A percentile compares a stretch with the other conserved stretches of the same genome.
phyloP scores from a whole-genome alignment of 176 grass and related monocot genomes.

The Cenchrus purpureus region DNA sequence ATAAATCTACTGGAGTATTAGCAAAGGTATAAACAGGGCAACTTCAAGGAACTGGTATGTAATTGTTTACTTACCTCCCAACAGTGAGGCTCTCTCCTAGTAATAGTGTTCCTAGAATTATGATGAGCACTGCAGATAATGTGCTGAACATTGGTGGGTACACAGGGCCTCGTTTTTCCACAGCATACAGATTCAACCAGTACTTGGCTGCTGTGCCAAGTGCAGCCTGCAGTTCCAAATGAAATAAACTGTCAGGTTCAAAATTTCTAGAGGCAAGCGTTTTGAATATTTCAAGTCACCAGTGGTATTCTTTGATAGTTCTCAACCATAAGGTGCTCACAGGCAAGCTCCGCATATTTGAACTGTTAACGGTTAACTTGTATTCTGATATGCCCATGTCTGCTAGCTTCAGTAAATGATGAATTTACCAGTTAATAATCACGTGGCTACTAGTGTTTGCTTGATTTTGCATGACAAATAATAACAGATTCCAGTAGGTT shows the following conservation, averaged over 20 bases:
- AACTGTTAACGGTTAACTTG: neutral
- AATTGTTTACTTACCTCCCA: constrained; percentile 18
- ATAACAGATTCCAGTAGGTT: neutral
- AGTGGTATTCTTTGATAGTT: neutral
- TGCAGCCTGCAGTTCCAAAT: neutral
- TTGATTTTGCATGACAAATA: neutral
- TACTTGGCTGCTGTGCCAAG: neutral
- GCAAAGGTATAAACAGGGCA: neutral
- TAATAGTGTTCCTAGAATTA: neutral
- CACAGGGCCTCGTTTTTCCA: neutral
- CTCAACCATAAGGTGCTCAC: neutral
- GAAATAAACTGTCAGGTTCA: neutral
- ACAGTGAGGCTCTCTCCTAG: constrained; percentile 20
- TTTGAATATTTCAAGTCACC: neutral
- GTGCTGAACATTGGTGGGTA: neutral
- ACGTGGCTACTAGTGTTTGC: neutral
- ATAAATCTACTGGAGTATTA: neutral
- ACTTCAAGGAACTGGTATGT: neutral
- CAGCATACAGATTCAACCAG: neutral
- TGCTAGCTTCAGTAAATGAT: neutral
- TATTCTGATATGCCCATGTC: neutral
- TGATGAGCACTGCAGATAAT: neutral
- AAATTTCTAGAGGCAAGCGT: neutral
- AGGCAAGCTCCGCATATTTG: neutral
- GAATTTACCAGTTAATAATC: neutral